Percentiles rank a stretch among this genome's conserved stretches.
These are phyloP conservation scores for Termitomyces sp. DNA, from an alignment of 768 basidiomycete genomes.

Conservation along the genomic window DNA sequence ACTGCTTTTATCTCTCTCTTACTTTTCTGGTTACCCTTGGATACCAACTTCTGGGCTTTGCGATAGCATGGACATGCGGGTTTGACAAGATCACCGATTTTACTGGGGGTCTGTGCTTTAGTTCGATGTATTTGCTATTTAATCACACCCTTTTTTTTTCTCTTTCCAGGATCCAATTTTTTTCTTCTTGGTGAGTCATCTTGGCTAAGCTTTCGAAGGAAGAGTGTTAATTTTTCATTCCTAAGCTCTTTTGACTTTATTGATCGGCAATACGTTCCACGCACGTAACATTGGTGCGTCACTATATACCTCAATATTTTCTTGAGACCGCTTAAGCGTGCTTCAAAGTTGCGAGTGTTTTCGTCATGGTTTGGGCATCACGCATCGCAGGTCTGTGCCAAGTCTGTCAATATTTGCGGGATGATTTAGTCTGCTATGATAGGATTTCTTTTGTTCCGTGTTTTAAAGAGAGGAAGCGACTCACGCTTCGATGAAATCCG, in stretches of 20 bases:
- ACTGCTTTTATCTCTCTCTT: slow-evolving; percentile 17
- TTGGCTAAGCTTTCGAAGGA: neutral
- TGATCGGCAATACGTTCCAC: neutral
- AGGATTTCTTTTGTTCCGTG: neutral
- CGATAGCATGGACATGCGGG: slow-evolving; percentile 62
- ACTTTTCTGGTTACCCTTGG: slow-evolving; percentile 47
- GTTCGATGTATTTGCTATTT: slow-evolving; percentile 24
- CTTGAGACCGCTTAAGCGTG: neutral
- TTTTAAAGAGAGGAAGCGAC: neutral
- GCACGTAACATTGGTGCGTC: neutral
- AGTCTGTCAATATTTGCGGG: neutral
- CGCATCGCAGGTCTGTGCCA: neutral
- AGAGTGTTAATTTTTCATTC: too few relatives aligned
- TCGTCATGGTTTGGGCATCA: neutral
- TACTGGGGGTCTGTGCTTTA: slow-evolving; percentile 39
- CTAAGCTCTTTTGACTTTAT: neutral
- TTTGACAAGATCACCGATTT: slow-evolving; percentile 76
- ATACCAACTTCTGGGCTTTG: slow-evolving; percentile 59
- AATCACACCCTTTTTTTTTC: too few relatives aligned
- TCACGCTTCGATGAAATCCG: neutral
- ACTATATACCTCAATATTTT: neutral
- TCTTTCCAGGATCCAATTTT: neutral
- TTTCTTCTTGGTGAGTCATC: neutral
- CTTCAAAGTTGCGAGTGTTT: neutral
- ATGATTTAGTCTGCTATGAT: neutral